Evolutionary conservation across 345 rosid genomes (phyloP), one percentile per base, ranked within the genome.

Genomic region (Eucalyptus viminalis): DNA sequence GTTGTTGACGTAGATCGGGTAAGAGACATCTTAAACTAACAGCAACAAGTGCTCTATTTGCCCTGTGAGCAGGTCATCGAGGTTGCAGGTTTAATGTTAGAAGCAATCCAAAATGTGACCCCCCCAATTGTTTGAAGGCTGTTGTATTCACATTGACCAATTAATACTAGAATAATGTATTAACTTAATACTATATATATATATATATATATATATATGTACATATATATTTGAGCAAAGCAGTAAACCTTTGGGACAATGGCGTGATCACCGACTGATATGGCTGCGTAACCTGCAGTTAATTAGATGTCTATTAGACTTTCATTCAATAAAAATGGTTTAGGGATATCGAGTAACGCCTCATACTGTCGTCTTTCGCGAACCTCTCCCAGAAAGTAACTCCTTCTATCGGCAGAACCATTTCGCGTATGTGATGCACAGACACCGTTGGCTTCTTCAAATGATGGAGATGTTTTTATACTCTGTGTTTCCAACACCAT

Each of bases 331-430:
- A 27, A 27, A 12, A 62, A 62, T 27, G n/a, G 31, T 29, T 62
- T 27, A 62, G 27, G 69, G 69, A 62, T 62, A 62, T 62, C 34
- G 31, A 62, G 69, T 62, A 2, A 62, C 51, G 29, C 86, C 29
- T 22, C 14, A 45, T 87, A 34, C 43, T 53, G 58, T 53, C 67
- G 43, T 34, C 43, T n/a, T 29, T 29, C n/a, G 54, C 93, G 89
- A 88, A 97, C 99, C 98, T 98, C 99, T 91, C 99, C 99, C 87
- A 98, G 91, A 90, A 97, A 95, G 96, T 96, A 97, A 86, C 95
- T 95, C 95, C 91, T 86, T 19, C 58, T 53, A 87, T 96, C 99
- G 86, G 96, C 93, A 90, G 95, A 87, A 11, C 96, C 95, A 80
- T 95, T 95, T 72, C 93, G 90, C 88, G 93, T 89, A 89, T 94